Evolutionary conservation across 345 rosid genomes (phyloP), one percentile per base, ranked within the genome.

Genomic region (Eucalyptus brandiana): DNA sequence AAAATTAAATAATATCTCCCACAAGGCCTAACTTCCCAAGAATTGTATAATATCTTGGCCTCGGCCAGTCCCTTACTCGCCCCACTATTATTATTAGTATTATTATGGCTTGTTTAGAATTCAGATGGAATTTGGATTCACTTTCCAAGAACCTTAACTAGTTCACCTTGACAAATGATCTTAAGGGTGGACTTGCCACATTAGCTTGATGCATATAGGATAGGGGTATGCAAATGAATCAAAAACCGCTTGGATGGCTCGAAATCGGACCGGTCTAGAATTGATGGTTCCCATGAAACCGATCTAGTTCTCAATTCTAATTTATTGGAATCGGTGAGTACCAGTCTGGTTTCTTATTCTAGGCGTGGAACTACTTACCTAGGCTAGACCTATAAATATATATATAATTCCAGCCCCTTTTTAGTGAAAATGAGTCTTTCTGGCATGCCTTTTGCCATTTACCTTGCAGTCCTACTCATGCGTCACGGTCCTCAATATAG

Each of bases 181-280:
- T 62, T 13, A 30, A 62, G 32, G 69, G 69, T 30, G 17, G 16
- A 30, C 69, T 62, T 30, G 16, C 32, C 0, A 30, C 32, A 28
- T 28, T 13, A 62, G 69, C 17, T 62, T 12, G 15, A 60, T 28
- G 32, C 69, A 56, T 56, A 56, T 56, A 56, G 30, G 12, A 56
- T 56, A 56, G 30, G 6, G 28, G 28, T 56, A 9, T 24, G 62
- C 28, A 24, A 56, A 56, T 53, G 58, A 53, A 53, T 53, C 58
- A 19, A 53, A 53, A 53, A 53, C 24, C 4, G 5, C 56, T 53
- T 53, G 24, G 26, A 53, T 53, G 58, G 58, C 2, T 2, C 1
- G 1, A 9, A 53, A 53, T 56, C 28, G 3, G 6, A 9, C 28
- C 0, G 0, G 1, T 24, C 30, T 24, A 56, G 6, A 56, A 56